Percentiles rank a stretch among this genome's conserved stretches.
These are phyloP conservation scores for Punica granatum DNA, from an alignment of 345 rosid species.

Conservation along the genomic window DNA sequence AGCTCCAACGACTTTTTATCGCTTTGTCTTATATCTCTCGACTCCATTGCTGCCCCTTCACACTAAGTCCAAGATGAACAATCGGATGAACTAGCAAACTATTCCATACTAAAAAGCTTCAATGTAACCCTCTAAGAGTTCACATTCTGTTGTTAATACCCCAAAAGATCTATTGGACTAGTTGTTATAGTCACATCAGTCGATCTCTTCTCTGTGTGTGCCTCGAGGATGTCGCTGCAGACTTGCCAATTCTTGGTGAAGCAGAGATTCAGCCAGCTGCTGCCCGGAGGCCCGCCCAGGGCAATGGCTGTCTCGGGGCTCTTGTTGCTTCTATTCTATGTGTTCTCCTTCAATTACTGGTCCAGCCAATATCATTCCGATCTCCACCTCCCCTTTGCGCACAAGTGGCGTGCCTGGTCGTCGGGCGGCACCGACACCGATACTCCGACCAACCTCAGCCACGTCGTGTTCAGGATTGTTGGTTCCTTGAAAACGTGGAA, in stretches of 20 bases:
- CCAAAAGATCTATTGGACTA: no score
- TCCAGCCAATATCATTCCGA: background rate
- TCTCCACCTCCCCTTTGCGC: slow-evolving; percentile 8
- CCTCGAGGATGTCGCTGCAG: slow-evolving; percentile 4
- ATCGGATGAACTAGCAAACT: no score
- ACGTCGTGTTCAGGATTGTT: slow-evolving; percentile 37
- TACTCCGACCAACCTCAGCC: slow-evolving; percentile 34
- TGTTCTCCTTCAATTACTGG: slow-evolving; percentile 6
- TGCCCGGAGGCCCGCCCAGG: slow-evolving; percentile 14
- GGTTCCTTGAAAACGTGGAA: slow-evolving; percentile 39
- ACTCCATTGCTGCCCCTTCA: no score
- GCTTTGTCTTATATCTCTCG: no score
- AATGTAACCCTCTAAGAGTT: background rate
- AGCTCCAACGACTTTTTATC: no score
- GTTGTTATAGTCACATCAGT: background rate
- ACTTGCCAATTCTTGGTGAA: background rate
- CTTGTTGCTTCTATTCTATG: slow-evolving; percentile 14
- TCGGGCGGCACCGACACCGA: background rate
- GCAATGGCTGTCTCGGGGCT: slow-evolving; percentile 15
- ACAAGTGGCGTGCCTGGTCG: background rate
- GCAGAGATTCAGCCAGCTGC: slow-evolving; percentile 3
- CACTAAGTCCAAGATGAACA: no score
- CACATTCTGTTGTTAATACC: background rate
- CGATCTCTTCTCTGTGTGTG: background rate
- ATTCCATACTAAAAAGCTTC: background rate